Evolutionary conservation across 139 green algal species (phyloP), one percentile per base, ranked within the genome.

Genomic region (Chlamydomonas eustigma): DNA sequence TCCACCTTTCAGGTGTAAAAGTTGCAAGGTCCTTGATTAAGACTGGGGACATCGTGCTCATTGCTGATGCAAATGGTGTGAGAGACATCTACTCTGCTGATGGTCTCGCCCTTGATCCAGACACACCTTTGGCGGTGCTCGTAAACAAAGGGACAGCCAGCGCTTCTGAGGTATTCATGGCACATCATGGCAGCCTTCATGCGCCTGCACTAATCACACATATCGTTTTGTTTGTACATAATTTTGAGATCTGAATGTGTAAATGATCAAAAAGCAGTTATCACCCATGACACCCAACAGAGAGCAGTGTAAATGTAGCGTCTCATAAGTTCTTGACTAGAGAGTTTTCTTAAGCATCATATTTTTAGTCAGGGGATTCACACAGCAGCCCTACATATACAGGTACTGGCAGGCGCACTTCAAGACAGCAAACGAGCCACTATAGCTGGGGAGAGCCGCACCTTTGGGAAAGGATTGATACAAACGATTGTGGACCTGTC

Each of bases 381-480:
- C n/a, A n/a, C n/a, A n/a, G n/a, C n/a, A n/a, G n/a, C n/a, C n/a
- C n/a, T n/a, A n/a, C n/a, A n/a, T n/a, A n/a, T n/a, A 39, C 80
- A 94, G 90, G 93, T 99, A 38, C 80, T 99, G 36, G 88, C 95
- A 0, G 95, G 94, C 24, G 96, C 95, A 0, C 80, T 99, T 37
- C 88, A 97, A 74, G 95, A 99, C 85, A 97, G 92, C 83, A 84
- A 94, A 3, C 91, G 85, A 0, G 50, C 36, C 1, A 69, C 38
- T 28, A 86, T 99, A 8, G 87, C 90, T 25, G 95, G 93, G 4
- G 88, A 95, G 70, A 80, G 31, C 44, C 51, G 28, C 24, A 98
- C 94, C 0, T 99, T 97, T 80, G 95, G 95, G 72, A 99, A 99
- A 87, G 95, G 95, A 1, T 83, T 98, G 1, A 98, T 99, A 70